These are phyloP conservation scores for Cyberlindnera mrakii DNA, from an alignment of 805 yeast genomes.

Conservation along the genomic window DNA sequence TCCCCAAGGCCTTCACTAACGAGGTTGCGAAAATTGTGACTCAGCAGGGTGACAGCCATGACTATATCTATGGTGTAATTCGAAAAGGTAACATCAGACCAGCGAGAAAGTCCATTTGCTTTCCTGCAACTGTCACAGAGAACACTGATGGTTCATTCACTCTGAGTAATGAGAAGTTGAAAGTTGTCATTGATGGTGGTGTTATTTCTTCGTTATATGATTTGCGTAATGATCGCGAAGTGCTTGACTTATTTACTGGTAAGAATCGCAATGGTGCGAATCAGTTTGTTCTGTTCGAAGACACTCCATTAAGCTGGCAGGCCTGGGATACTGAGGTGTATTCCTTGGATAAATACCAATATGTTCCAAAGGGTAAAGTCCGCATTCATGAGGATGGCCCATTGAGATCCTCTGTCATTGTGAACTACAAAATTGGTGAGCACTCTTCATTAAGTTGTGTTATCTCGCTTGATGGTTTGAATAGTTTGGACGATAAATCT, in stretches of 20 bases:
- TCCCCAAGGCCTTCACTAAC: conserved; percentile 21
- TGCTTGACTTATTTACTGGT: conserved; percentile 53
- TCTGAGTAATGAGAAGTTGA: conserved; percentile 56
- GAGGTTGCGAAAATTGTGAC: background rate
- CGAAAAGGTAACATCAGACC: conserved; percentile 9
- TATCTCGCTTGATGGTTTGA: conserved; percentile 60
- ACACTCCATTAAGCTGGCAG: conserved; percentile 84
- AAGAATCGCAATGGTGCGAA: conserved; percentile 53
- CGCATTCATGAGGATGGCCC: conserved; percentile 45
- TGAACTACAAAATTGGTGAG: conserved; percentile 53
- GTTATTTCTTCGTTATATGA: conserved; percentile 62
- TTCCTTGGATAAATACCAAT: conserved; percentile 66
- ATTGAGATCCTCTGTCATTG: conserved; percentile 55
- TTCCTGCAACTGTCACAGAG: conserved; percentile 45
- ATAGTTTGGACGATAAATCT: conserved; percentile 29
- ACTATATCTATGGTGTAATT: conserved; percentile 15
- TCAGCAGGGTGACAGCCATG: conserved; percentile 17
- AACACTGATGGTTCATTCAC: conserved; percentile 36
- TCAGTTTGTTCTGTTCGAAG: conserved; percentile 78
- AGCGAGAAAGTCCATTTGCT: conserved; percentile 22
- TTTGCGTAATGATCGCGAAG: conserved; percentile 50
- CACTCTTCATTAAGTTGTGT: conserved; percentile 56
- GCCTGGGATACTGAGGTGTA: conserved; percentile 98
- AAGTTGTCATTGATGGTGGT: conserved; percentile 56
- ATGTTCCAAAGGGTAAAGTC: conserved; percentile 33